phyloP scores from a whole-genome alignment of 176 grass and related monocot species.

The Miscanthus lutarioriparius region DNA sequence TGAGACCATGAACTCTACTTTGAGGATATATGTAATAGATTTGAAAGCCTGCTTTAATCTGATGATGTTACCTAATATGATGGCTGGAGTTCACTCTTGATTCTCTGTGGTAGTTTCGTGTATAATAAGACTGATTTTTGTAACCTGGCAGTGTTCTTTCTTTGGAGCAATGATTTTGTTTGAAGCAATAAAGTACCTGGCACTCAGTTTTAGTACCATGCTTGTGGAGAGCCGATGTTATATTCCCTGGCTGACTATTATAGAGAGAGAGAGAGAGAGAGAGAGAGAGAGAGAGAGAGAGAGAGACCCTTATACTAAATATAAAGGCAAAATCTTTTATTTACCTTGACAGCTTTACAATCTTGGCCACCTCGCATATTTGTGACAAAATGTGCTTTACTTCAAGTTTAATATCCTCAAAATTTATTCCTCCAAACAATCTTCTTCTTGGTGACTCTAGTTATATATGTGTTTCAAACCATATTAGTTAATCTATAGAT shows the following conservation, averaged over 20 bases:
- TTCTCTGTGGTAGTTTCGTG: slow-evolving; percentile 3
- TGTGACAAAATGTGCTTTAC: slow-evolving; percentile 36
- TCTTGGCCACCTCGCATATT: neutral
- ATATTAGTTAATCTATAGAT: slow-evolving; percentile 16
- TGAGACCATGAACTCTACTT: slow-evolving; percentile 27
- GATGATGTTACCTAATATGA: slow-evolving; percentile 35
- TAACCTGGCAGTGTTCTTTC: slow-evolving; percentile 10
- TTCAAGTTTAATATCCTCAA: neutral
- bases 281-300: neutral
- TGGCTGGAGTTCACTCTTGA: slow-evolving; percentile 36
- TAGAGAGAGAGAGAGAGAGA: neutral
- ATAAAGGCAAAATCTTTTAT: slow-evolving; percentile 7
- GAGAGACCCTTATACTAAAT: neutral
- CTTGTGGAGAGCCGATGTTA: neutral
- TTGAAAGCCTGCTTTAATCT: slow-evolving; percentile 25
- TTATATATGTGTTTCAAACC: slow-evolving; percentile 16
- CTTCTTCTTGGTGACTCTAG: slow-evolving; percentile 4
- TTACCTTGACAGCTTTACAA: neutral
- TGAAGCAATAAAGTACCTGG: too few relatives aligned
- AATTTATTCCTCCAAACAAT: slow-evolving; percentile 31
- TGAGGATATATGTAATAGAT: slow-evolving; percentile 35
- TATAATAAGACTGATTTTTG: slow-evolving; percentile 32
- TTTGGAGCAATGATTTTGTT: too few relatives aligned
- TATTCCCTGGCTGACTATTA: slow-evolving; percentile 8
- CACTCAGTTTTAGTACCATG: neutral